A percentile compares a stretch with the other conserved stretches of the same genome.
These are phyloP conservation scores for Talaromyces sp. DNA, from an alignment of 2,329 filamentous ascomycete genomes.

Conservation along the genomic window DNA sequence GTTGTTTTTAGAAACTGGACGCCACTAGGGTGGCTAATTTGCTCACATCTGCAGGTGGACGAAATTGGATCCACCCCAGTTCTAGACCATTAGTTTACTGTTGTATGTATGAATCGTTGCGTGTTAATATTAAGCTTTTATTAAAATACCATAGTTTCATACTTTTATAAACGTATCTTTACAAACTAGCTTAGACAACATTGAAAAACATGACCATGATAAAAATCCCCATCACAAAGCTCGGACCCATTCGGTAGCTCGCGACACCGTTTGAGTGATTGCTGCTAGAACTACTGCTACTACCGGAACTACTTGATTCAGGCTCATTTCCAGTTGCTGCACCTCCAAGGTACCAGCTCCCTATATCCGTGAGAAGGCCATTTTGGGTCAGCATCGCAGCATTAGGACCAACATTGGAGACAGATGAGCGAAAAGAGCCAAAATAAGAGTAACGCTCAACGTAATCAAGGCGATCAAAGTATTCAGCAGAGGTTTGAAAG, in stretches of 20 bases:
- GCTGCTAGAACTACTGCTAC: not conserved
- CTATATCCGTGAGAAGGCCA: constrained; percentile 9
- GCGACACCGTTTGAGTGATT: not conserved
- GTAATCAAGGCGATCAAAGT: constrained; percentile 11
- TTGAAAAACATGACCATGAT: not conserved
- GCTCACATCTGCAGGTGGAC: not conserved
- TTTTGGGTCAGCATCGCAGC: constrained; percentile 8
- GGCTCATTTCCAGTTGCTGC: constrained; percentile 7
- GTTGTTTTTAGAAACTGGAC: not conserved
- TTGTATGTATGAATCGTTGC: not conserved
- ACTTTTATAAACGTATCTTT: not conserved
- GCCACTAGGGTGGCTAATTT: not conserved
- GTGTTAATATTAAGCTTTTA: not conserved
- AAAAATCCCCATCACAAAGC: not conserved
- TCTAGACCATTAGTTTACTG: not conserved
- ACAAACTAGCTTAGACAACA: not conserved
- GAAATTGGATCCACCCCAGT: not conserved
- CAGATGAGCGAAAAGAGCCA: constrained; percentile 6
- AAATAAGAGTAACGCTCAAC: constrained; percentile 11
- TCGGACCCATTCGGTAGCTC: not conserved
- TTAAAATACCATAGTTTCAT: not conserved
- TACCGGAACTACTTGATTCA: not conserved
- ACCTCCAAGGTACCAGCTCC: constrained; percentile 10
- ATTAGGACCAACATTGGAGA: constrained; percentile 9
- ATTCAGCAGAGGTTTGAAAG: constrained; percentile 9